Percentiles rank a stretch among this genome's conserved stretches.
These are phyloP conservation scores for Chlorophyllum brunneum DNA, from an alignment of 768 basidiomycete genomes.

Conservation along the genomic window DNA sequence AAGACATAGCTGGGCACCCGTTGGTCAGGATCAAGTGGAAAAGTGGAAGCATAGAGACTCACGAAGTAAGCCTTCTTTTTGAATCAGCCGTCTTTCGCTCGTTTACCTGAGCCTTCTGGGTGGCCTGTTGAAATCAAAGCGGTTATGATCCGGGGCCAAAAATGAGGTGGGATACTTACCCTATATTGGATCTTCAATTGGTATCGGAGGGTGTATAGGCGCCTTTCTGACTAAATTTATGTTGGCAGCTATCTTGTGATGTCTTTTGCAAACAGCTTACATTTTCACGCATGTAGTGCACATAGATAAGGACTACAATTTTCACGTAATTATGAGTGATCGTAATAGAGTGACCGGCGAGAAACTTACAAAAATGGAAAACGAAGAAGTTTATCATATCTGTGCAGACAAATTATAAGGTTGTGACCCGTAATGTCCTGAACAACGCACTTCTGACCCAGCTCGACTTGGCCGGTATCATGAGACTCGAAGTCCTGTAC, in stretches of 20 bases:
- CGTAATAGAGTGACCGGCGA: not conserved
- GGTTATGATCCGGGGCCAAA: not conserved
- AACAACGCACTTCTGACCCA: conserved; percentile 33
- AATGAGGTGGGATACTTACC: conserved; percentile 23
- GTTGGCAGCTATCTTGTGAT: not conserved
- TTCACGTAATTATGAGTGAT: conserved; percentile 14
- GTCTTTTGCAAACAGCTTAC: conserved; percentile 28
- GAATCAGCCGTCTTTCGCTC: conserved; percentile 76
- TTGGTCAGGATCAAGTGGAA: not conserved
- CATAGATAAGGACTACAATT: conserved; percentile 66
- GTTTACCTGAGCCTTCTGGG: conserved; percentile 73
- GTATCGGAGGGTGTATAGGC: conserved; percentile 64
- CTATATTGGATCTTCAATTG: conserved; percentile 75
- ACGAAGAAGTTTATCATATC: conserved; percentile 68
- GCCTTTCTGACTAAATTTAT: conserved; percentile 53
- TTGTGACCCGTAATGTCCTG: not conserved
- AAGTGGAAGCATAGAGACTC: conserved; percentile 27
- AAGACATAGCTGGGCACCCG: conserved; percentile 55
- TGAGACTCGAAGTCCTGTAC: conserved; percentile 31
- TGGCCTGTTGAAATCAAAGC: conserved; percentile 34
- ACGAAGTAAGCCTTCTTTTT: conserved; percentile 78
- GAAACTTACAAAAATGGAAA: conserved; percentile 63
- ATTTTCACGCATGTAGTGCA: conserved; percentile 63
- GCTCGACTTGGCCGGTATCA: conserved; percentile 32
- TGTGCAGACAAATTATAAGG: conserved; percentile 19